A percentile compares a stretch with the other conserved stretches of the same genome.
These are phyloP conservation scores for Curvularia spicifera DNA, from an alignment of 2,329 filamentous ascomycete species.

Conservation along the genomic window DNA sequence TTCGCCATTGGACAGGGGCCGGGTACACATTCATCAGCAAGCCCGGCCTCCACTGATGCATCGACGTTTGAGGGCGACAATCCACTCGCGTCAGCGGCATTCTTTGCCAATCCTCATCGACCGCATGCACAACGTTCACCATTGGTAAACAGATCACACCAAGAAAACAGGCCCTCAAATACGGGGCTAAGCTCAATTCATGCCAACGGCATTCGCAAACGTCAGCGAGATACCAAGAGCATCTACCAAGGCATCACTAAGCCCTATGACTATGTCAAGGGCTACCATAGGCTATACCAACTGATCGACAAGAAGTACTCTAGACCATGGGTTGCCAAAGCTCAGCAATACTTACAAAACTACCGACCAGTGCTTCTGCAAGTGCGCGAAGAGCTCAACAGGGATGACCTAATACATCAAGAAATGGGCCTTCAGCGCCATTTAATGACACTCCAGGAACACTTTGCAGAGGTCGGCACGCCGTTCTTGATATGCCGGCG, in stretches of 20 bases:
- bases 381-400: constrained; percentile 85
- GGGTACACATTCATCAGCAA: constrained; percentile 63
- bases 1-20: constrained; percentile 68
- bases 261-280: constrained; percentile 87
- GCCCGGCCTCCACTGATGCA: constrained; percentile 57
- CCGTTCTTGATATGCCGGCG: constrained; percentile 91
- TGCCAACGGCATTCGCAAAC: constrained; percentile 53
- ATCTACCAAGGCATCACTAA: constrained; percentile 91
- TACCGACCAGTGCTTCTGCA: constrained; percentile 94
- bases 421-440: constrained; percentile 96
- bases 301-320: constrained; percentile 81
- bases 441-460: constrained; percentile 89
- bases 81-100: constrained; percentile 42
- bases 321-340: constrained; percentile 76
- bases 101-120: constrained; percentile 46
- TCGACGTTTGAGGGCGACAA: constrained; percentile 55
- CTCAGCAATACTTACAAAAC: constrained; percentile 84
- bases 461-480: constrained; percentile 84
- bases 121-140: constrained; percentile 40
- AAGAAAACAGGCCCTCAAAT: constrained; percentile 34
- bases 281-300: constrained; percentile 86
- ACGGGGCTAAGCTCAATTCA: constrained; percentile 43
- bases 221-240: constrained; percentile 74
- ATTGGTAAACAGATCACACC: constrained; percentile 33
- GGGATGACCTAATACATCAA: constrained; percentile 93